phyloP scores from a whole-genome alignment of 2,329 filamentous ascomycete species.

The Xylaria sp. region DNA sequence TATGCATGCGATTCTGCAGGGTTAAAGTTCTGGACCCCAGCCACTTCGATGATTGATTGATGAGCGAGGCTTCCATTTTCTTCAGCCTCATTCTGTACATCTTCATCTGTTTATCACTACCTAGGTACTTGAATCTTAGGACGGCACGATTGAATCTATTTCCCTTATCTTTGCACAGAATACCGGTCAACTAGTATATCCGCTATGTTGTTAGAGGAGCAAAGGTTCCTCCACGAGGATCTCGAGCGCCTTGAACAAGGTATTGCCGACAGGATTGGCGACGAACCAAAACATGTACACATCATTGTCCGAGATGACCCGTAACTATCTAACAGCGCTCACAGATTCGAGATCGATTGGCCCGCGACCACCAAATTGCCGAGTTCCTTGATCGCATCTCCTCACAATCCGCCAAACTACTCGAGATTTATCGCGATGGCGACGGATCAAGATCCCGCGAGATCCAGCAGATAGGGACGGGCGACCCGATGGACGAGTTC shows the following conservation, averaged over 20 bases:
- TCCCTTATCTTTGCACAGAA: background rate
- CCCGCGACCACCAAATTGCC: slow-evolving; percentile 90
- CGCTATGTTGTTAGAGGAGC: slow-evolving; percentile 87
- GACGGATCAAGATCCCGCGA: slow-evolving; percentile 78
- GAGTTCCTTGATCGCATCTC: slow-evolving; percentile 90
- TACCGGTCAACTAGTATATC: background rate
- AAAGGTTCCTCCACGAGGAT: slow-evolving; percentile 95
- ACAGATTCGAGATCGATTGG: slow-evolving; percentile 86
- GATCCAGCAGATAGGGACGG: slow-evolving; percentile 82
- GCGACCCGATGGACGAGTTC: slow-evolving; percentile 90
- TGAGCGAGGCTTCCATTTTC: slow-evolving; percentile 25
- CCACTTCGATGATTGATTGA: too few relatives aligned
- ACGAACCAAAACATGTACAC: slow-evolving; percentile 88
- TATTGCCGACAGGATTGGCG: slow-evolving; percentile 85
- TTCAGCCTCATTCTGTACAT: slow-evolving; percentile 39
- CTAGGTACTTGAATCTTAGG: background rate
- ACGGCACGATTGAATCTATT: background rate
- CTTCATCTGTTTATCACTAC: background rate
- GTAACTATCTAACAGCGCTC: slow-evolving; percentile 41
- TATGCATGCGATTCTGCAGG: background rate
- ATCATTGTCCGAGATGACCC: background rate
- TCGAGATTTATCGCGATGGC: slow-evolving; percentile 85
- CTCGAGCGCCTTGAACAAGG: slow-evolving; percentile 95
- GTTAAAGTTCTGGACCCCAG: too few relatives aligned
- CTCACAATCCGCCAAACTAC: slow-evolving; percentile 80